Conservation (phyloP, 2,329 filamentous ascomycete species). For the Pseudocercospora crystallina region DNA sequence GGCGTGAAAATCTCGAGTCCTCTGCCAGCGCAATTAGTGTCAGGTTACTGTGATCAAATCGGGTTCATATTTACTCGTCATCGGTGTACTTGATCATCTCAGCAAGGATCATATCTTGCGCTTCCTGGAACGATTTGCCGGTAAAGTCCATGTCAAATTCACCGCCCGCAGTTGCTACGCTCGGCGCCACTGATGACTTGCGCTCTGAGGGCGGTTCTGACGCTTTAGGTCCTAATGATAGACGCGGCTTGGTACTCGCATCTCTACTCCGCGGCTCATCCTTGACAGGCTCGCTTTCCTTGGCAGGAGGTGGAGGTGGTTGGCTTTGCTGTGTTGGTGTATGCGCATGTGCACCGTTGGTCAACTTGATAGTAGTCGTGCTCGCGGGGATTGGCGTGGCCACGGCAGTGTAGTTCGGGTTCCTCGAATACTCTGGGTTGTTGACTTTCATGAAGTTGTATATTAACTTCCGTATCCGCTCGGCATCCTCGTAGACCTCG, state of each 20-base stretch:
- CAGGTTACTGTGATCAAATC: not conserved
- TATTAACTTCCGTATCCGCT: constrained; percentile 79
- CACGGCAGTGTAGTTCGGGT: constrained; percentile 66
- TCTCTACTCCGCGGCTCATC: constrained; percentile 24
- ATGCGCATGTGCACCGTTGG: constrained; percentile 16
- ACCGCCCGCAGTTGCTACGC: constrained; percentile 22
- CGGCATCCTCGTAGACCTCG: constrained; percentile 75
- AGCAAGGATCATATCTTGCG: constrained; percentile 80
- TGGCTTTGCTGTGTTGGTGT: constrained; percentile 9
- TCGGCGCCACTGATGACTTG: constrained; percentile 33
- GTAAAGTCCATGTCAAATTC: constrained; percentile 55
- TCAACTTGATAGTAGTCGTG: constrained; percentile 30
- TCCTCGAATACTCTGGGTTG: constrained; percentile 75
- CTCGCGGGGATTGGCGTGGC: constrained; percentile 66
- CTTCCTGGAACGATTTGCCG: constrained; percentile 76
- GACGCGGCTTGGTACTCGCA: constrained; percentile 19
- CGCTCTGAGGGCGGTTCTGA: constrained; percentile 32
- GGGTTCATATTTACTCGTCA: constrained; percentile 54
- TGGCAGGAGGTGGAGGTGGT: constrained; percentile 14
- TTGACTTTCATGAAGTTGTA: constrained; percentile 85
- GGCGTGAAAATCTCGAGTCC: constrained; percentile 70
- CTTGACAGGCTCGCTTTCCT: constrained; percentile 22
- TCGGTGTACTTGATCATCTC: constrained; percentile 69
- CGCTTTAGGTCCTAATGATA: constrained; percentile 21
- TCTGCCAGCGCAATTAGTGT: constrained; percentile 30